Conservation (phyloP, 140 eudicot genomes). For the Oenanthe javanica region DNA sequence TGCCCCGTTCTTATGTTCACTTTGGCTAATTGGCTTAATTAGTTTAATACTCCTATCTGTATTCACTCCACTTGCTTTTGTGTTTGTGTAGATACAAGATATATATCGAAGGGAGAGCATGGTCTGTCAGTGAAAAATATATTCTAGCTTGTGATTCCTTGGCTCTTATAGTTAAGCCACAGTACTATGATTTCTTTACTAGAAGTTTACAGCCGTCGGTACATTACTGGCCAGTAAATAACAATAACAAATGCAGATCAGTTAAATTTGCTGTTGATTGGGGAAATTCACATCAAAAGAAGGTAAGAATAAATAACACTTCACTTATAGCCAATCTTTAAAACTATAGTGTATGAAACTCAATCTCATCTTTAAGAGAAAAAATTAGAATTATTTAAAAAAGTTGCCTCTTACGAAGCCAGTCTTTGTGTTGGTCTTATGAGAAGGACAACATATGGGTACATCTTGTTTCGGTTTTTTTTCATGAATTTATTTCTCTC, state of each 20-base stretch:
- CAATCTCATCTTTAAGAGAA: background rate
- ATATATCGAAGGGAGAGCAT: constrained; percentile 28
- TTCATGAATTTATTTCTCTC: background rate
- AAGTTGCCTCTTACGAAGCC: background rate
- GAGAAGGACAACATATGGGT: background rate
- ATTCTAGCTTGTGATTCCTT: constrained; percentile 34
- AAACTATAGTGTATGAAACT: background rate
- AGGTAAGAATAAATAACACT: constrained; percentile 14
- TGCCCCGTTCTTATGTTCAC: background rate
- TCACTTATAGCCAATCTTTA: background rate
- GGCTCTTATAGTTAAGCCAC: constrained; percentile 22
- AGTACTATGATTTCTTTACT: constrained; percentile 27
- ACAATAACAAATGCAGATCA: constrained; percentile 23
- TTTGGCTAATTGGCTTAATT: background rate
- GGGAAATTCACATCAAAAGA: constrained; percentile 21
- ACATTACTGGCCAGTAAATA: constrained; percentile 32
- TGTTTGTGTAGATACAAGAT: constrained; percentile 27
- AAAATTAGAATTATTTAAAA: too few species aligned
- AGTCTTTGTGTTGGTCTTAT: background rate
- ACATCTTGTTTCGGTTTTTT: background rate
- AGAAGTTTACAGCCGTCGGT: constrained; percentile 26
- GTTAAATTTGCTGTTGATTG: constrained; percentile 30
- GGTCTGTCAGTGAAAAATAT: constrained; percentile 36
- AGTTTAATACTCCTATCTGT: background rate
- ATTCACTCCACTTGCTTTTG: background rate